Evolutionary conservation across 2,329 filamentous ascomycete genomes (phyloP), one percentile per base, ranked within the genome.

Genomic region (Pseudocercospora fijiensis): DNA sequence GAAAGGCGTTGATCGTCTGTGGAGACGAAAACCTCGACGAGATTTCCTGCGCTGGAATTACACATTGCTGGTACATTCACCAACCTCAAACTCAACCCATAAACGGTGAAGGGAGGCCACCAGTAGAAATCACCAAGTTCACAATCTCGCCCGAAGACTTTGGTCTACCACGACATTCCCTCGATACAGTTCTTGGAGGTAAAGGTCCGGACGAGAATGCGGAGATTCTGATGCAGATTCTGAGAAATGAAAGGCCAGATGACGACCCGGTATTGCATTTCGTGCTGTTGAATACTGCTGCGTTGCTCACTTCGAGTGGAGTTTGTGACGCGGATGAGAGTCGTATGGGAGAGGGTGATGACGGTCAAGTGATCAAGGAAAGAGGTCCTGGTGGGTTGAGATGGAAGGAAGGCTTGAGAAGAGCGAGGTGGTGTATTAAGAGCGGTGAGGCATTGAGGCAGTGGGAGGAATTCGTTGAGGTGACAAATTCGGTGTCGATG

Each of bases 1-100:
- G 82, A 67, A 98, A 97, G 77, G 93, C 91, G 2, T 81, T 99
- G 78, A 86, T 99, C 22, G 90, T 98, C 18, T 99, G 94, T 74
- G 95, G 95, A 49, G 89, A 90, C 69, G 96, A 98, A 79, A 92
- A 98, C 71, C 86, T 99, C 28, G 95, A 99, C 75, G 95, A 99
- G 80, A 86, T 99, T 66, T 95, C 90, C 71, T 97, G 94, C 71
- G 95, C 94, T 0, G 94, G 95, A 0, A 83, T 84, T 37, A 96
- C 93, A 1, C 88, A 90, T 72, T 96, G 93, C 84, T 99, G 95
- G 95, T 87, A 71, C 57, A 69, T 73, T 76, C 82, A 72, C 47
- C 68, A 73, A 57, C 58, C 61, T 1, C 62, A 73, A 55, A 60
- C 58, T 1, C 62, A 73, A 9, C 75, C 75, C 24, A 10, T 73